Conservation (phyloP, 768 basidiomycete species). For the Piloderma croceum region DNA sequence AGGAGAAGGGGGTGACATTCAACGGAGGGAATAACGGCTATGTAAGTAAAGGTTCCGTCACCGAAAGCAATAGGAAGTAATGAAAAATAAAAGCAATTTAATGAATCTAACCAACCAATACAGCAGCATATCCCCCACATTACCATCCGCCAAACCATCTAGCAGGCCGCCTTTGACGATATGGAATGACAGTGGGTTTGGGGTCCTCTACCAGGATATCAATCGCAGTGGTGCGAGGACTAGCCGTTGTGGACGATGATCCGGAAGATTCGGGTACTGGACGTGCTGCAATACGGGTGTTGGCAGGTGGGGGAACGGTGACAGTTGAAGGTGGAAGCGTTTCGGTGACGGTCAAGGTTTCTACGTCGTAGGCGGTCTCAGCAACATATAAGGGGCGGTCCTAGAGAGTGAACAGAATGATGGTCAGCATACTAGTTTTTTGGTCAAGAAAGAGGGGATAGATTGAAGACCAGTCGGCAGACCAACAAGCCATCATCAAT, state of each 20-base stretch:
- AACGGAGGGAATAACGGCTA: no score
- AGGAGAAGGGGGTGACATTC: neutral
- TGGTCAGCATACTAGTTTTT: conserved; percentile 29
- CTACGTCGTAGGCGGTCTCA: conserved; percentile 38
- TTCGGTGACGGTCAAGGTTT: conserved; percentile 61
- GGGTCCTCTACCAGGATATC: conserved; percentile 44
- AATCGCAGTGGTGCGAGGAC: conserved; percentile 71
- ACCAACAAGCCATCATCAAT: conserved; percentile 19
- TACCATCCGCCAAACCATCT: conserved; percentile 60
- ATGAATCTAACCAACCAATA: no score
- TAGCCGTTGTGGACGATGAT: conserved; percentile 51
- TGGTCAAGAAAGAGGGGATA: conserved; percentile 18
- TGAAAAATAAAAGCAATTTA: no score
- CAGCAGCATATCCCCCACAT: no score
- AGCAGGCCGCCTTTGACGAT: conserved; percentile 41
- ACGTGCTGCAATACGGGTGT: conserved; percentile 67
- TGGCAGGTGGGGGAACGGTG: conserved; percentile 70
- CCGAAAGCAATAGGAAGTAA: no score
- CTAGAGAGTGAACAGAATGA: conserved; percentile 24
- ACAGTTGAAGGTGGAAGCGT: conserved; percentile 54
- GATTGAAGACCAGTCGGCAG: conserved; percentile 35
- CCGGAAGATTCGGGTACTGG: conserved; percentile 64
- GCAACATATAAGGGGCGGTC: conserved; percentile 34
- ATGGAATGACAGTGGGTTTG: conserved; percentile 39
- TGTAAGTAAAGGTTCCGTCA: no score